Percentiles rank a stretch among this genome's conserved stretches.
phyloP scores from a whole-genome alignment of 2,329 filamentous ascomycete species.

The Cadophora sp. region DNA sequence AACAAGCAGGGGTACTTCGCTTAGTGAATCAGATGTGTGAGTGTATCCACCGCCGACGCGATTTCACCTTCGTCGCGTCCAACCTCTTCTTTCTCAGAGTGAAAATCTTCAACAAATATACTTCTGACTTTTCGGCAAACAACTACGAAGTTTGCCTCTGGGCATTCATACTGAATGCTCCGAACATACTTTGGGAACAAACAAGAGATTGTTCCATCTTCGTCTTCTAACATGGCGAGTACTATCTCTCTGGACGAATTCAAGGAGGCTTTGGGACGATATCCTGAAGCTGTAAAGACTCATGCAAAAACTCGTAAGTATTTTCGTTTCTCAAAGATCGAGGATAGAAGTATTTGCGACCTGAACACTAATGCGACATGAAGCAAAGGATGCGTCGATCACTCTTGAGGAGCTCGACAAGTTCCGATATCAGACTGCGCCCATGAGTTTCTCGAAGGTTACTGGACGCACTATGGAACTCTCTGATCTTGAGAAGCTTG shows the following conservation, averaged over 20 bases:
- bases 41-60: constrained; percentile 3
- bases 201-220: constrained; percentile 12
- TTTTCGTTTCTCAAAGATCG: not conserved
- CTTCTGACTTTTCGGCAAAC: constrained; percentile 11
- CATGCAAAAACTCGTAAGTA: constrained; percentile 37
- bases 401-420: constrained; percentile 62
- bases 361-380: constrained; percentile 27
- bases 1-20: constrained; percentile 10
- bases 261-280: constrained; percentile 39
- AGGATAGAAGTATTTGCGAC: not conserved
- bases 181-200: constrained; percentile 31
- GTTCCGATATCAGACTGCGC: constrained; percentile 63
- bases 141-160: constrained; percentile 17
- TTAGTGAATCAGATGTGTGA: not conserved
- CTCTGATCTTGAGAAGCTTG: constrained; percentile 63
- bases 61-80: not conserved
- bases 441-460: constrained; percentile 51
- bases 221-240: constrained; percentile 35
- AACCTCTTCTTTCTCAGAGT: not conserved
- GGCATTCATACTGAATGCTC: constrained; percentile 25
- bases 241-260: constrained; percentile 40
- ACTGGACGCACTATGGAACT: constrained; percentile 54
- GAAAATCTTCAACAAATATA: constrained; percentile 32
- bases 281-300: constrained; percentile 37
- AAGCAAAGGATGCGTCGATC: constrained; percentile 37